phyloP scores from a whole-genome alignment of 2,329 filamentous ascomycete genomes.

The Colletotrichum musicola region DNA sequence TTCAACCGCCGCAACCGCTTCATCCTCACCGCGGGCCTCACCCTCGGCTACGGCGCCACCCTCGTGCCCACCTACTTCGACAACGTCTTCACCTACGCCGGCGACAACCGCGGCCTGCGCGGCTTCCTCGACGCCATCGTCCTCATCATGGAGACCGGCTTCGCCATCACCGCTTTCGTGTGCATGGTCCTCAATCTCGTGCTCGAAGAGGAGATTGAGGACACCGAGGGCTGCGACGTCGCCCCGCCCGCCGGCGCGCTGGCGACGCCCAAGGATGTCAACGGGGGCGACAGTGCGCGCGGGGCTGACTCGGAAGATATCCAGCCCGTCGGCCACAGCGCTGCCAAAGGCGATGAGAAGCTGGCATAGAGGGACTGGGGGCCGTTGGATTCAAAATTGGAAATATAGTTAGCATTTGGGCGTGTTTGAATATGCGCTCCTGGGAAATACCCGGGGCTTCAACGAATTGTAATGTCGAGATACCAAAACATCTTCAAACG shows the following conservation, averaged over 20 bases:
- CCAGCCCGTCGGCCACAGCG: conserved; percentile 21
- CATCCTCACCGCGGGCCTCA: conserved; percentile 80
- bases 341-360: conserved; percentile 36
- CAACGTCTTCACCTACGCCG: conserved; percentile 79
- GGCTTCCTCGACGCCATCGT: conserved; percentile 83
- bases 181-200: conserved; percentile 80
- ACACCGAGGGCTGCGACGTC: conserved; percentile 48
- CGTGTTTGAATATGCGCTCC: neutral
- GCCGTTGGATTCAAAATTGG: neutral
- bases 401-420: neutral
- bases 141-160: conserved; percentile 80
- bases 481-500: neutral
- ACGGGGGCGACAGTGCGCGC: conserved; percentile 34
- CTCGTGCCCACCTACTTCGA: conserved; percentile 76
- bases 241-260: neutral
- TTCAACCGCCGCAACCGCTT: conserved; percentile 87
- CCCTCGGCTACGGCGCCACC: conserved; percentile 79
- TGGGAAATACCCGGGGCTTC: neutral
- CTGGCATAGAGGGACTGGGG: conserved; percentile 6
- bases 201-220: conserved; percentile 81
- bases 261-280: conserved; percentile 16
- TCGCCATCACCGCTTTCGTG: conserved; percentile 80
- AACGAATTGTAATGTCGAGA: neutral
- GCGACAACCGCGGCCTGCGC: conserved; percentile 73
- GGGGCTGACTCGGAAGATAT: conserved; percentile 39